Base-by-base conservation (phyloP, 2,329 filamentous ascomycete genomes). In the Domatiomyces globalis region DNA sequence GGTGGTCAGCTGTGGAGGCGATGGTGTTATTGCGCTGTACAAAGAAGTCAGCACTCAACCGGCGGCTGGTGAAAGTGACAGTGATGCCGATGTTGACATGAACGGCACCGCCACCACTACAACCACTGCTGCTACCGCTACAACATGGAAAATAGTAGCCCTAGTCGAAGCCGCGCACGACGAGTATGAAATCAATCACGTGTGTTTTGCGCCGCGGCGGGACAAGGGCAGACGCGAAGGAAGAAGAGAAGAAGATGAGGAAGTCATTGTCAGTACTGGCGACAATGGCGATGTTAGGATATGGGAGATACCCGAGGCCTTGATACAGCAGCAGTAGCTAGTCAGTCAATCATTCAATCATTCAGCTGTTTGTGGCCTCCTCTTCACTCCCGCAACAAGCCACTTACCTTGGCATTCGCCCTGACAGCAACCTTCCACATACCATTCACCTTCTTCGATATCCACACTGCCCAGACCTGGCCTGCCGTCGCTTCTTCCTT, bases 131-230 rank as follows among this genome's bases (percentile, higher is more conserved):
- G 55, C 39, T 56, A 63, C 49, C 54, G 51, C 42, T 48, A 54
- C 49, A 15, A 55, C 19, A 54, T 96, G 92, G 92, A 73, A 74
- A 5, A 68, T 90, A 2, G 63, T 94, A 15, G 79, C 80, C 0
- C 77, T 78, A n/a, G 64, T 85, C 1, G 74, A 83, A 46, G 83
- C 82, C 33, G 86, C 83, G 1, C 92, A 98, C 65, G 89, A 87
- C 0, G 86, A 94, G 2, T 95, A 90, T 63, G 92, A 98, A 69
- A 77, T 96, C 57, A 98, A 98, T 63, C 88, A 95, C 67, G 77
- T 92, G 47, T 81, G 79, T 1, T 98, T 92, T 92, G 88, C 87
- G 58, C 79, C 76, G 60, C 76, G 89, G 52, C 84, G 80, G 52
- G 88, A 95, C 65, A 73, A 74, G 48, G 82, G 71, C 1, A 75